Conservation (phyloP, 2,329 filamentous ascomycete species). For the Neofusicoccum sp. region DNA sequence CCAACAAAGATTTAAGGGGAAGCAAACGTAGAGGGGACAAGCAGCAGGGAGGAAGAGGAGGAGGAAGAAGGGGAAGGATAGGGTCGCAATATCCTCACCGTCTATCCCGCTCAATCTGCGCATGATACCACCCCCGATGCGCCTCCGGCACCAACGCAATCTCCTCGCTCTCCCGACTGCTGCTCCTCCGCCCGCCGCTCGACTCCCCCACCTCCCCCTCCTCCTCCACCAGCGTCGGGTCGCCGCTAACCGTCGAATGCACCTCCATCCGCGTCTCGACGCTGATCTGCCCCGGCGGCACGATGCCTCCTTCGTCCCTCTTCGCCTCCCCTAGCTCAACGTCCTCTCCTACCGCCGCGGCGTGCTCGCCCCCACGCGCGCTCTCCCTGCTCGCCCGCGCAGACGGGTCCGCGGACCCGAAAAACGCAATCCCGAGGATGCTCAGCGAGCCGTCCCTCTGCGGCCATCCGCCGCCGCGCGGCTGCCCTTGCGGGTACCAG, state of each 20-base stretch:
- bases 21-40: too few relatives aligned
- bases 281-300: neutral
- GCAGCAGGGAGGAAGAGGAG: too few relatives aligned
- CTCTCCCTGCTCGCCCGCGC: neutral
- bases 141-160: neutral
- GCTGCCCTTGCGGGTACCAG: neutral
- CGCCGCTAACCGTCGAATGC: neutral
- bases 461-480: neutral
- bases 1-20: too few relatives aligned
- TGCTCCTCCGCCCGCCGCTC: neutral
- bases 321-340: neutral
- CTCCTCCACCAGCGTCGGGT: neutral
- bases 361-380: neutral
- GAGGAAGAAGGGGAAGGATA: neutral
- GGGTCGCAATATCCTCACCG: neutral
- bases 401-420: neutral
- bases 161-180: conserved; percentile 1
- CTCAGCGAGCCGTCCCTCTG: neutral
- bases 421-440: neutral
- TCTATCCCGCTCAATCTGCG: neutral
- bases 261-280: neutral
- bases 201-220: neutral
- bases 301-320: neutral
- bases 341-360: neutral
- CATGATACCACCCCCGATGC: neutral